phyloP scores from a whole-genome alignment of 495 filamentous ascomycete species.

The Bacidia gigantensis region DNA sequence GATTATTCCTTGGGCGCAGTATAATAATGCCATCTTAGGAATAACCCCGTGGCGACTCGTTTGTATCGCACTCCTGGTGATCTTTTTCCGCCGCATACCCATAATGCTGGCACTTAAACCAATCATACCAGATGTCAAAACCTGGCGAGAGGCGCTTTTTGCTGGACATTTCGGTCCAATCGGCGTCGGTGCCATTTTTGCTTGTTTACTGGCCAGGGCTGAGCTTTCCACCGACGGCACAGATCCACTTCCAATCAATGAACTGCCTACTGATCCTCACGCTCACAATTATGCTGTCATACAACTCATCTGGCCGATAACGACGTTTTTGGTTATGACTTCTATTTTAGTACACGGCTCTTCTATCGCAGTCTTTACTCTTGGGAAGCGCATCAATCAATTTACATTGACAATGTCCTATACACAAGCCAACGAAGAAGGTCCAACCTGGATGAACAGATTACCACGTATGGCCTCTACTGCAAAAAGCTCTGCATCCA shows the following conservation, averaged over 20 bases:
- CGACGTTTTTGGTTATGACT: conserved; percentile 81
- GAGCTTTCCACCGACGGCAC: conserved; percentile 66
- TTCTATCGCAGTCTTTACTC: conserved; percentile 93
- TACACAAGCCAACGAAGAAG: conserved; percentile 77
- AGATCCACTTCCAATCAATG: conserved; percentile 46
- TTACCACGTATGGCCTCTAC: conserved; percentile 75
- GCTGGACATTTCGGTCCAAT: conserved; percentile 98
- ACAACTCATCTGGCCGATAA: conserved; percentile 86
- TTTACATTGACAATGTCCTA: conserved; percentile 91
- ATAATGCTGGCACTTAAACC: conserved; percentile 90
- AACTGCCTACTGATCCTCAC: conserved; percentile 41
- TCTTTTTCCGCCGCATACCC: conserved; percentile 92
- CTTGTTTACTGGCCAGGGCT: conserved; percentile 78
- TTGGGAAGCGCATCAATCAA: conserved; percentile 97
- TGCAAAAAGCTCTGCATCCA: conserved; percentile 70
- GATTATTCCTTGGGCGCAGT: conserved; percentile 89
- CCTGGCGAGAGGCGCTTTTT: conserved; percentile 95
- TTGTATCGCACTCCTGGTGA: conserved; percentile 79
- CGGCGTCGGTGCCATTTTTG: conserved; percentile 93
- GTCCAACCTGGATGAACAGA: conserved; percentile 86
- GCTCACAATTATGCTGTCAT: conserved; percentile 56
- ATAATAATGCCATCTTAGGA: conserved; percentile 56
- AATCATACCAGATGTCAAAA: conserved; percentile 91
- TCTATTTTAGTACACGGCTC: conserved; percentile 96
- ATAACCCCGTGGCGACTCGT: conserved; percentile 75